These are phyloP conservation scores for Fremontodendron californicum DNA, from an alignment of 345 rosid genomes.

Conservation along the genomic window DNA sequence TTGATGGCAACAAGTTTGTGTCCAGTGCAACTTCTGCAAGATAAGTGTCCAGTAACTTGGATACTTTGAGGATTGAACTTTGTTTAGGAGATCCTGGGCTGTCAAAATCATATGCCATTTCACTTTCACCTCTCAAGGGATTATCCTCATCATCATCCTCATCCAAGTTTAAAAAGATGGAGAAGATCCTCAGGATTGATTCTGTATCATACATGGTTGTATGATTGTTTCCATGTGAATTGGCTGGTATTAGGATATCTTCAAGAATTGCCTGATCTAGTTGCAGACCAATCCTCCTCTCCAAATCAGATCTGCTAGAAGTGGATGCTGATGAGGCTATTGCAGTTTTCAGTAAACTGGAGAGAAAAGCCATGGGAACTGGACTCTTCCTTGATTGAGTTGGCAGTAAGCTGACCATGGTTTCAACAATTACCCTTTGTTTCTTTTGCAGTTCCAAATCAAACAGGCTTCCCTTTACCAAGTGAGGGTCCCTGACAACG, in stretches of 20 bases:
- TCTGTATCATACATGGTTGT: constrained; percentile 73
- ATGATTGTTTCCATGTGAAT: constrained; percentile 50
- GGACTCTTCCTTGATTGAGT: constrained; percentile 85
- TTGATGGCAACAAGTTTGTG: constrained; percentile 62
- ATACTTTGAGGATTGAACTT: constrained; percentile 85
- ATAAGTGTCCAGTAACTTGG: constrained; percentile 78
- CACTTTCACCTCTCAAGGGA: constrained; percentile 67
- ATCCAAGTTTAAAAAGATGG: constrained; percentile 79
- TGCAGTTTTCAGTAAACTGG: constrained; percentile 74
- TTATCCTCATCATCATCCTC: constrained; percentile 71
- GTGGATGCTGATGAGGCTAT: constrained; percentile 61
- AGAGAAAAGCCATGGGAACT: constrained; percentile 89
- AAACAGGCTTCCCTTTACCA: constrained; percentile 46
- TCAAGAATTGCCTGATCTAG: constrained; percentile 98
- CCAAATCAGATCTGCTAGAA: constrained; percentile 75
- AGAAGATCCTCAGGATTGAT: constrained; percentile 77
- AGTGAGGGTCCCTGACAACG: constrained; percentile 54
- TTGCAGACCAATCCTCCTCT: constrained; percentile 84
- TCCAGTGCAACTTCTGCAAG: constrained; percentile 90
- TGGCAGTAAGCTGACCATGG: constrained; percentile 70
- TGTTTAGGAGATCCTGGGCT: constrained; percentile 93
- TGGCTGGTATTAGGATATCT: constrained; percentile 77
- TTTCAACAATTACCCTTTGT: constrained; percentile 72
- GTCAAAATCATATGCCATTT: constrained; percentile 85
- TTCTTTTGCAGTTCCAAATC: constrained; percentile 75